Conservation (phyloP, 345 rosid species). For the Cochlearia excelsa region DNA sequence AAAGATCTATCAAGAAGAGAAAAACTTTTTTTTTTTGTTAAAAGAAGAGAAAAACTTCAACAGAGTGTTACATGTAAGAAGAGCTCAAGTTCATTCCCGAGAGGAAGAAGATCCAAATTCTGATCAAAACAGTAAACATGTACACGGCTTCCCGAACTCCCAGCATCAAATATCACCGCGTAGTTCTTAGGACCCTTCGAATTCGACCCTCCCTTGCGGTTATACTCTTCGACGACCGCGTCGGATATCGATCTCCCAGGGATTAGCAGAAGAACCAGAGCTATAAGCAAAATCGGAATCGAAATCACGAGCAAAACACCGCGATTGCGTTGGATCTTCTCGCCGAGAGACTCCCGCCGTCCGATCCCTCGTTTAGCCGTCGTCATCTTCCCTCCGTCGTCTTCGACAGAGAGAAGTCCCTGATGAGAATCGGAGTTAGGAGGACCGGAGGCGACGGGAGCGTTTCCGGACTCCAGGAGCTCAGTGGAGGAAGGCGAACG, state of each 20-base stretch:
- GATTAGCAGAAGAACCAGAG: conserved; percentile 55
- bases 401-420: conserved; percentile 36
- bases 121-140: conserved; percentile 90
- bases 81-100: conserved; percentile 86
- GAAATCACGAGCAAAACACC: conserved; percentile 59
- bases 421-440: conserved; percentile 42
- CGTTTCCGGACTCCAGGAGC: conserved; percentile 45
- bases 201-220: conserved; percentile 49
- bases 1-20: conserved; percentile 24
- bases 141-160: conserved; percentile 95
- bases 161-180: conserved; percentile 89
- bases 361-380: conserved; percentile 47
- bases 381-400: conserved; percentile 56
- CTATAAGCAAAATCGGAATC: conserved; percentile 60
- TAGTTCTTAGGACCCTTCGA: conserved; percentile 45
- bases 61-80: conserved; percentile 51
- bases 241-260: conserved; percentile 52
- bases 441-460: conserved; percentile 28
- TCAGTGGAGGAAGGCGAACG: conserved; percentile 70
- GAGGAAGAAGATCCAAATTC: conserved; percentile 85
- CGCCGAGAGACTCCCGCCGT: conserved; percentile 55
- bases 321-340: conserved; percentile 75
- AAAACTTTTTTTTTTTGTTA: no score
- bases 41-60: neutral
- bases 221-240: conserved; percentile 42